phyloP scores from a whole-genome alignment of 305 asterid genomes.

The Ilex paraguariensis region DNA sequence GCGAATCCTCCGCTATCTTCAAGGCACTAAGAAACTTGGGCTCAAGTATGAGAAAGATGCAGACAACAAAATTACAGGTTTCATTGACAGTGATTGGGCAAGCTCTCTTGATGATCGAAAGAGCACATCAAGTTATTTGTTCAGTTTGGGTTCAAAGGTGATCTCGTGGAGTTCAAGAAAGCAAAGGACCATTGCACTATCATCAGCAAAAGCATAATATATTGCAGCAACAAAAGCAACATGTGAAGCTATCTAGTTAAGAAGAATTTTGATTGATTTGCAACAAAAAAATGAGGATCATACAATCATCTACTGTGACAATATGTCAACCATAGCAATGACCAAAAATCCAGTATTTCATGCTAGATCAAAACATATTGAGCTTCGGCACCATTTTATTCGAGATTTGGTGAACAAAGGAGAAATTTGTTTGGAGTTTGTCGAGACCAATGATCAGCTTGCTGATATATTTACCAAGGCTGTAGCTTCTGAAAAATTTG shows the following conservation, averaged over 20 bases:
- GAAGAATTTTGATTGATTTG: not conserved
- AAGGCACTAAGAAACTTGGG: no score
- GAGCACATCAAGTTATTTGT: not conserved
- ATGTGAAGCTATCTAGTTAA: not conserved
- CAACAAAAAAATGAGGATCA: no score
- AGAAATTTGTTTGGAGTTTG: no score
- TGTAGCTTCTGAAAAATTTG: no score
- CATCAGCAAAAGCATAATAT: not conserved
- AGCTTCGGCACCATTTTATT: no score
- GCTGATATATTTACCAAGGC: no score
- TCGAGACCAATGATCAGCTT: no score
- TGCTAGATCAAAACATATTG: no score
- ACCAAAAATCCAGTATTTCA: not conserved
- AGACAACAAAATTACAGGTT: not conserved
- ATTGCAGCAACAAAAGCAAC: not conserved
- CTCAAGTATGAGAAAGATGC: not conserved
- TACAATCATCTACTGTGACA: no score
- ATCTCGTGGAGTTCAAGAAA: not conserved
- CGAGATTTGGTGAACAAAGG: no score
- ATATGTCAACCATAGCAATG: not conserved
- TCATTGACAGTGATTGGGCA: not conserved
- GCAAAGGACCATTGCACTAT: not conserved
- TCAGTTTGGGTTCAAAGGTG: not conserved
- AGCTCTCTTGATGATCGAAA: not conserved
- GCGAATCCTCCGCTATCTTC: no score